A percentile compares a stretch with the other conserved stretches of the same genome.
Evolutionary conservation across 2,329 filamentous ascomycete genomes (phyloP).

Genomic region (Aspergillus fischeri): DNA sequence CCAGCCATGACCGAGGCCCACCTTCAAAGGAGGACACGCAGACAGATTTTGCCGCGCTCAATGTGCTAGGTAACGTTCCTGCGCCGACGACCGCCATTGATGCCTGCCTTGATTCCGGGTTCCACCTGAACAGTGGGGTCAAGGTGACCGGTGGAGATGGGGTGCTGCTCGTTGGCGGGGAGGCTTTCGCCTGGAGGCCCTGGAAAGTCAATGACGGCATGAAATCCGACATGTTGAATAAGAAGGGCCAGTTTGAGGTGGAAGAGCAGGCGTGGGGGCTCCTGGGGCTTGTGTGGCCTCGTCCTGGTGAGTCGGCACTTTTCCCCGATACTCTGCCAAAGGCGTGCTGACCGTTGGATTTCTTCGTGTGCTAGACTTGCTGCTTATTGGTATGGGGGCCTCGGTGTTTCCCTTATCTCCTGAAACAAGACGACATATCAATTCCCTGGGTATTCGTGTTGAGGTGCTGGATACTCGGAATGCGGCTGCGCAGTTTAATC

Average conservation of each 20-base stretch:
- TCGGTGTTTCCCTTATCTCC: conserved; percentile 73
- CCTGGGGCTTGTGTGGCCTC: conserved; percentile 75
- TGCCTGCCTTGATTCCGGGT: conserved; percentile 75
- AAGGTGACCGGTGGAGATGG: conserved; percentile 66
- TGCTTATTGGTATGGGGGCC: conserved; percentile 83
- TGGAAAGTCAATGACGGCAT: conserved; percentile 54
- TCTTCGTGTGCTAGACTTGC: conserved; percentile 12
- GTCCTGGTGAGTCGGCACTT: conserved; percentile 64
- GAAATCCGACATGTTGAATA: conserved; percentile 59
- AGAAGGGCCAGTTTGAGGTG: conserved; percentile 77
- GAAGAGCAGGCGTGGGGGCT: conserved; percentile 67
- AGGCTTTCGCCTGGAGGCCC: conserved; percentile 84
- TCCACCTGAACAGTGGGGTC: conserved; percentile 77
- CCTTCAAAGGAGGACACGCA: conserved; percentile 59
- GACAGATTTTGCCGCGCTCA: conserved; percentile 69
- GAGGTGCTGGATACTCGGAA: conserved; percentile 92
- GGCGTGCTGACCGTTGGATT: not conserved
- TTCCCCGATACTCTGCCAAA: conserved; percentile 3
- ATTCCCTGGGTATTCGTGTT: conserved; percentile 73
- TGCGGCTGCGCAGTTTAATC: conserved; percentile 88
- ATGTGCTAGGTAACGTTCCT: conserved; percentile 73
- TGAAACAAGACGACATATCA: conserved; percentile 66
- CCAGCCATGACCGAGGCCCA: conserved; percentile 56
- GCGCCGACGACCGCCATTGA: conserved; percentile 79
- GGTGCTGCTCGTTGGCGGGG: conserved; percentile 74